Evolutionary conservation across 2,329 filamentous ascomycete species (phyloP).

Genomic region (Arthrinium phaeospermum): DNA sequence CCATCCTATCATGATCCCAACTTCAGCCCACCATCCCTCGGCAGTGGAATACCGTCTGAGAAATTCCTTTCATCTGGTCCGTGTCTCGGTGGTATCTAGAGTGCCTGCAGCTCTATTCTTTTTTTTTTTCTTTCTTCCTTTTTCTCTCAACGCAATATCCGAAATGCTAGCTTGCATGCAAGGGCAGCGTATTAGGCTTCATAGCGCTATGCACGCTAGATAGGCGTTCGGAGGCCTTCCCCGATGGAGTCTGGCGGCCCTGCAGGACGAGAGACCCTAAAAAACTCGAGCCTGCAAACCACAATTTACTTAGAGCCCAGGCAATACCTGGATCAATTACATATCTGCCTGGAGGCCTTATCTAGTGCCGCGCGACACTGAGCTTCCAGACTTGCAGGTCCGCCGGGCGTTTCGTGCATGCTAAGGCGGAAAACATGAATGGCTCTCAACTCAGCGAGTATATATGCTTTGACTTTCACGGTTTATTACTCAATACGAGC

Average conservation of each 20-base stretch:
- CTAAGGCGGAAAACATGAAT: neutral
- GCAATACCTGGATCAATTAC: neutral
- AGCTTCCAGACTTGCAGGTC: neutral
- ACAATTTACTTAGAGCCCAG: neutral
- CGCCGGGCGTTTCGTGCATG: neutral
- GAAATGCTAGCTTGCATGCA: neutral
- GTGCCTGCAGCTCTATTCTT: neutral
- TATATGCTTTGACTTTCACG: neutral
- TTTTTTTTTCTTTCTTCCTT: neutral
- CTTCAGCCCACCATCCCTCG: neutral
- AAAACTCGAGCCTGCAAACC: neutral
- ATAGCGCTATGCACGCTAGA: constrained; percentile 13
- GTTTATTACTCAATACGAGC: neutral
- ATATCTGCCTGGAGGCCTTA: neutral
- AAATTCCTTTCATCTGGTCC: neutral
- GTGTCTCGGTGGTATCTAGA: neutral
- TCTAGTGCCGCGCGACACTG: neutral
- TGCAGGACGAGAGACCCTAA: neutral
- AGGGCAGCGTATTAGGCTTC: neutral
- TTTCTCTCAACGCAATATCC: neutral
- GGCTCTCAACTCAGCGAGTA: neutral
- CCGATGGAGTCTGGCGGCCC: neutral
- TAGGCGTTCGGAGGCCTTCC: constrained; percentile 12
- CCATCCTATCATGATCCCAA: constrained; percentile 1
- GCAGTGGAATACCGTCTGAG: neutral